phyloP scores from a whole-genome alignment of 2,329 filamentous ascomycete species.

The Colletotrichum simmondsii region DNA sequence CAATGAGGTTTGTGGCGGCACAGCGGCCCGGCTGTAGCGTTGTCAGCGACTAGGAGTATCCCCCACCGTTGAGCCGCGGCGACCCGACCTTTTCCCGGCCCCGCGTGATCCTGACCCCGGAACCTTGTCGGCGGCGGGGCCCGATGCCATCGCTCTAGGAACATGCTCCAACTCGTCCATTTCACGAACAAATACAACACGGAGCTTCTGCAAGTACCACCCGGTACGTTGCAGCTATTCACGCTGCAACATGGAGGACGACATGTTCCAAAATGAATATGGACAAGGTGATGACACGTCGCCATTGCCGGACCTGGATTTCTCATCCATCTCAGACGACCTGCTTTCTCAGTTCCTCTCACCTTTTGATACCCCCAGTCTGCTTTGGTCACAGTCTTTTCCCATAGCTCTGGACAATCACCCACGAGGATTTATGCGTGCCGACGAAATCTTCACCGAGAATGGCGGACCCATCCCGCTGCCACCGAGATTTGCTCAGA shows the following conservation, averaged over 20 bases:
- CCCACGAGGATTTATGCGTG: conserved; percentile 30
- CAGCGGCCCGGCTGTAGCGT: conserved; percentile 22
- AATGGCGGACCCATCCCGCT: conserved; percentile 56
- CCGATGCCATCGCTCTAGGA: conserved; percentile 16
- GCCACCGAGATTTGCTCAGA: conserved; percentile 66
- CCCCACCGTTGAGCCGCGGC: conserved; percentile 9
- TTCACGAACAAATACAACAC: neutral
- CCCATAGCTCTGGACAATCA: conserved; percentile 31
- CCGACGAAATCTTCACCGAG: conserved; percentile 32
- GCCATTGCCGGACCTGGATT: conserved; percentile 14
- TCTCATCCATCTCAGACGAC: conserved; percentile 27
- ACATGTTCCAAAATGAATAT: conserved; percentile 19
- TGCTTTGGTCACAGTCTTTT: conserved; percentile 36
- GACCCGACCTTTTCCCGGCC: conserved; percentile 28
- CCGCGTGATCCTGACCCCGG: conserved; percentile 25
- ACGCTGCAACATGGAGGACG: conserved; percentile 10
- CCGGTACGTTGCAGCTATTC: neutral
- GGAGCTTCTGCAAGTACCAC: neutral
- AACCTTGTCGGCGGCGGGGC: conserved; percentile 16
- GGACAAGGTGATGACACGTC: conserved; percentile 13
- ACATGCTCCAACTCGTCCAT: conserved; percentile 24
- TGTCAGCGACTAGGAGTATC: conserved; percentile 9
- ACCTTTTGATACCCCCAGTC: conserved; percentile 34
- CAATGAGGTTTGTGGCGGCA: conserved; percentile 12
- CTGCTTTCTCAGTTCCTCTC: conserved; percentile 26